These are phyloP conservation scores for Begonia masoniana DNA, from an alignment of 306 rosid genomes.

Conservation along the genomic window DNA sequence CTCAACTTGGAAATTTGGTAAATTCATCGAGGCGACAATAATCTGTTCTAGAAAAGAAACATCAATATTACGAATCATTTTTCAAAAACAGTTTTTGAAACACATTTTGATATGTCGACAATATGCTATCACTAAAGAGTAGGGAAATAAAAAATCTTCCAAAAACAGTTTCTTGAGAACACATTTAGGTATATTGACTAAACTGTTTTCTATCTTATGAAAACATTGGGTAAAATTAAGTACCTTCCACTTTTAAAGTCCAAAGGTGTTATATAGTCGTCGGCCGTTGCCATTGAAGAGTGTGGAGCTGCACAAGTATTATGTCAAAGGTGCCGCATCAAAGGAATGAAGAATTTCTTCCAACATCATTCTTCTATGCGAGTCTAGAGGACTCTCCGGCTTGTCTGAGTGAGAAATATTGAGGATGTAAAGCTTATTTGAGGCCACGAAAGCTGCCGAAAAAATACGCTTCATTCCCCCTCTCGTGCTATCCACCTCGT, in stretches of 20 bases:
- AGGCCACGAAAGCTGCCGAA: constrained; percentile 82
- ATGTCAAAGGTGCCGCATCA: constrained; percentile 23
- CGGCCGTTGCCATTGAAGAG: neutral
- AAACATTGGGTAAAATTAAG: neutral
- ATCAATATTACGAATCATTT: no score
- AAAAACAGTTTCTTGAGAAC: no score
- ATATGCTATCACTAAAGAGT: no score
- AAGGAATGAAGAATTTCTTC: constrained; percentile 45
- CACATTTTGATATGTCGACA: no score
- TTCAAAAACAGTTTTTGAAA: no score
- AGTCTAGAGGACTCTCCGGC: constrained; percentile 66
- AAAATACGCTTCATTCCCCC: constrained; percentile 86
- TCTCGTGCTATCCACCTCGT: constrained; percentile 58
- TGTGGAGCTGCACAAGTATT: neutral
- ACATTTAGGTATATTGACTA: no score
- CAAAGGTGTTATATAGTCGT: neutral
- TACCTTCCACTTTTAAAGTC: neutral
- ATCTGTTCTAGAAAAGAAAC: no score
- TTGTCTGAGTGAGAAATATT: constrained; percentile 71
- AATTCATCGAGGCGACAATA: no score
- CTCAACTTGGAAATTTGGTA: no score
- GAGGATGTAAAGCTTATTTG: constrained; percentile 76
- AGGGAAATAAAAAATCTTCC: no score
- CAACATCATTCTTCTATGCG: constrained; percentile 24
- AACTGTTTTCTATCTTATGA: no score